These are phyloP conservation scores for Blepharisma japonicum DNA, from an alignment of 73 alveolate species.

Conservation along the genomic window DNA sequence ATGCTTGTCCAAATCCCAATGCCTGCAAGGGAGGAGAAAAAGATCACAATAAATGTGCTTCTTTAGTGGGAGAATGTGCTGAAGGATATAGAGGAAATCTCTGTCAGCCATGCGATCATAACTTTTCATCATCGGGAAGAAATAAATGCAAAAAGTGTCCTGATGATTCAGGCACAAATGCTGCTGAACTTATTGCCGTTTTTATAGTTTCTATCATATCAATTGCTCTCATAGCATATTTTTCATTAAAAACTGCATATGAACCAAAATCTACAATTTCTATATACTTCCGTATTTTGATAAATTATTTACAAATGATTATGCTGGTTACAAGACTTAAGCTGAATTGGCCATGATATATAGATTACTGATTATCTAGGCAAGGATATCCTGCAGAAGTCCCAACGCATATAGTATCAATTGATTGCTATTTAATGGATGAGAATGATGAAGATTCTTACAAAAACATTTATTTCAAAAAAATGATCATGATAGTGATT, in stretches of 20 bases:
- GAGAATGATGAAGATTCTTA: not conserved
- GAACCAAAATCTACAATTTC: not conserved
- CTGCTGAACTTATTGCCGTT: not conserved
- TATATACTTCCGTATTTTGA: too few relatives aligned
- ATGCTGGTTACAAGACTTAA: not conserved
- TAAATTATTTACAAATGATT: not conserved
- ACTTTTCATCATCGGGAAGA: not conserved
- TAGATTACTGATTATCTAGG: too few relatives aligned
- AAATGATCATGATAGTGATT: too few relatives aligned
- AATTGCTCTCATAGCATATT: not conserved
- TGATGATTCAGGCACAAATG: not conserved
- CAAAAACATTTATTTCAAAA: not conserved
- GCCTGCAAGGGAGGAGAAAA: too few relatives aligned
- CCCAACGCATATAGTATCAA: not conserved
- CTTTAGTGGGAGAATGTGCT: slow-evolving; percentile 28
- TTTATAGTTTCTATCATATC: too few relatives aligned
- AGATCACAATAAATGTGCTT: too few relatives aligned
- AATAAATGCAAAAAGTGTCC: not conserved
- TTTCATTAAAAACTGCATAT: not conserved
- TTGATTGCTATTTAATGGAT: slow-evolving; percentile 8
- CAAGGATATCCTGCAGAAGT: not conserved
- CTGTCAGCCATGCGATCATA: slow-evolving; percentile 1
- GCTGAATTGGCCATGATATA: not conserved
- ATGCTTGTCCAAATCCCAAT: too few relatives aligned
- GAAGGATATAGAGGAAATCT: slow-evolving; percentile 51